Base-by-base conservation (phyloP, 2,329 filamentous ascomycete species). In the Epichloe uncinata region DNA sequence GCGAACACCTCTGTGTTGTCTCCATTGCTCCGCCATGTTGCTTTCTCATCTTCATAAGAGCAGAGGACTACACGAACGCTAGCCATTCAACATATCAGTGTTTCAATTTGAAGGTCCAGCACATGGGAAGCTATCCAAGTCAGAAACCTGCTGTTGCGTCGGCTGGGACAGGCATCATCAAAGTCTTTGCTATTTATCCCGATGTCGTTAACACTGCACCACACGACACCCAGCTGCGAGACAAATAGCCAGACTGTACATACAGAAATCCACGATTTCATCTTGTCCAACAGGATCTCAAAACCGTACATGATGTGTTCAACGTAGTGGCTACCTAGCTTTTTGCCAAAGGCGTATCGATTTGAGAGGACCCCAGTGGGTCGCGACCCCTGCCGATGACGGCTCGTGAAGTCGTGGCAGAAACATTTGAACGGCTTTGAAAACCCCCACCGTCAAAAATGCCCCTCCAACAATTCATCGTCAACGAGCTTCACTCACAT, bases 401-500 rank as follows among this genome's bases (percentile, higher is more conserved):
- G 53, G 53, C 50, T 53, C 16, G 38, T 42, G 46, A 30, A 30
- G 26, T 9, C 26, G 26, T 30, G 26, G 45, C 45, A 47, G 45
- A 47, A 47, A 42, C 5, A 37, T 37, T 46, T n/a, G 46, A 37
- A 26, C 45, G 43, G 34, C 43, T 49, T 46, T 40, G 35, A 53
- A 26, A 50, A 52, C 47, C 54, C 56, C 54, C 51, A 52, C 54
- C 46, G 51, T 53, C 49, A 49, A 52, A 56, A 48, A 49, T 55
- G 57, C 57, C 55, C 57, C 57, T 57, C 56, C 52, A 57, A 47
- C 37, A 30, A 26, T 16, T 51, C 18, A 26, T 41, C 37, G 45
- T 46, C 37, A 13, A 47, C 16, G 41, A 50, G 41, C 45, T 36
- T 34, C 40, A 50, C 37, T 22, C 50, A 47, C 42, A 42, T 20